Evolutionary conservation across 2,329 filamentous ascomycete species (phyloP), one percentile per base, ranked within the genome.

Genomic region (Ceratocystis colombiana): DNA sequence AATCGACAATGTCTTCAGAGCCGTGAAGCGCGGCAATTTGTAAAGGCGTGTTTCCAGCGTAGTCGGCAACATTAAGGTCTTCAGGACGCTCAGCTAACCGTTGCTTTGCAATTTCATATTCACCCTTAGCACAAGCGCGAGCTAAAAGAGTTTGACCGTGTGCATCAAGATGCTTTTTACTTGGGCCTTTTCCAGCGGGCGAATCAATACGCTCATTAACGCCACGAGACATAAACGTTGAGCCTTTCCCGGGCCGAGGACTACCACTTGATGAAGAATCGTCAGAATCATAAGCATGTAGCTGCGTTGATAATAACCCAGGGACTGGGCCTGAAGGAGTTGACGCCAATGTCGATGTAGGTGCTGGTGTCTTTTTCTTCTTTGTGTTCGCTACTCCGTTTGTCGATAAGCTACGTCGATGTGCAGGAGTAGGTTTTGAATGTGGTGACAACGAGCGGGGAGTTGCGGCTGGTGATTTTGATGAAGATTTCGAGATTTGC

Each of bases 31-130:
- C 86, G 44, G 94, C 93, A 70, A 96, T 94, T 75, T 99, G 94
- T 44, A 99, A 79, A 28, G 94, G 94, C 0, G 93, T 95, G 72
- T 97, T 97, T n/a, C 90, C 90, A 15, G 94, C 94, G 73, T 96
- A 95, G 73, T 99, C 94, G 28, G 89, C 85, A 67, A 92, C 83
- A 71, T 99, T 89, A 65, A 97, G 76, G 74, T 97, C 91, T 69
- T 95, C 89, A 0, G 90, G 91, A 22, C 91, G 84, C 73, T 95
- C 89, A 7, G 82, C 79, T 41, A 91, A 82, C 69, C 89, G 84
- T 71, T 84, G 82, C 73, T 89, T 92, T 17, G 90, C 91, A 8
- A 80, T 79, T 1, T 93, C 89, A 66, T 94, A 83, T 72, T 95
- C 90, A 63, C 91, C 90, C 71, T 87, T 86, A 46, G 92, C 89